Percentiles rank a stretch among this genome's conserved stretches.
These are phyloP conservation scores for Aspergillus niger DNA, from an alignment of 2,329 filamentous ascomycete genomes.

Conservation along the genomic window DNA sequence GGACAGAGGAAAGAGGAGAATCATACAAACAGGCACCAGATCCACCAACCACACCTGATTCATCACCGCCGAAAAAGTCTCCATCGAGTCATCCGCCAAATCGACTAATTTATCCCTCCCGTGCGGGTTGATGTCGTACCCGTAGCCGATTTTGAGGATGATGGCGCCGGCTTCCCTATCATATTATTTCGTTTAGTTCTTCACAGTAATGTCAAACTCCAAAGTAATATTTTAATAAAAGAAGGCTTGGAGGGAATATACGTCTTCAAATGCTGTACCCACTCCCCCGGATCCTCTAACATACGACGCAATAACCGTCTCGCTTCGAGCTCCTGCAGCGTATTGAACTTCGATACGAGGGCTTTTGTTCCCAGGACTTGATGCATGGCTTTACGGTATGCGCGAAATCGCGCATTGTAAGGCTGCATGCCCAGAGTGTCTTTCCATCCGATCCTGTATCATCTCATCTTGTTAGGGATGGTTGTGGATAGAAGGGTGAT, in stretches of 20 bases:
- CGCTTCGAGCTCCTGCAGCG: constrained; percentile 48
- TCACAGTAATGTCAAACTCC: no score
- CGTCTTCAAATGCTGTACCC: constrained; percentile 46
- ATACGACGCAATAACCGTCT: constrained; percentile 47
- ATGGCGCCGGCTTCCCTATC: constrained; percentile 40
- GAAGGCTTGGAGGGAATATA: no score
- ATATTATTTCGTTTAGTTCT: background rate
- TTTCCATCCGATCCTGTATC: constrained; percentile 38
- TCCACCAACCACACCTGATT: constrained; percentile 50
- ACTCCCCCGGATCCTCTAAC: constrained; percentile 41
- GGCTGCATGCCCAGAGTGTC: constrained; percentile 36
- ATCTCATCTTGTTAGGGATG: background rate
- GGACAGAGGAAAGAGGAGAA: background rate
- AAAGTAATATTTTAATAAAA: no score
- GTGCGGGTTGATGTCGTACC: background rate
- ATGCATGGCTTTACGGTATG: constrained; percentile 49
- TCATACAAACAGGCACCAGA: constrained; percentile 39
- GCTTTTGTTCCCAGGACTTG: constrained; percentile 49
- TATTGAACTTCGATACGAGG: constrained; percentile 41
- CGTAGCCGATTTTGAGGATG: constrained; percentile 13
- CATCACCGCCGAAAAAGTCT: constrained; percentile 44
- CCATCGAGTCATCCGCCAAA: constrained; percentile 27
- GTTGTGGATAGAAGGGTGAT: background rate
- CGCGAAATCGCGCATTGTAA: constrained; percentile 41
- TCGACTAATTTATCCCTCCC: background rate